Evolutionary conservation across 371 early-diverging fungal species (phyloP), one percentile per base, ranked within the genome.

Genomic region (Zychaea mexicana): DNA sequence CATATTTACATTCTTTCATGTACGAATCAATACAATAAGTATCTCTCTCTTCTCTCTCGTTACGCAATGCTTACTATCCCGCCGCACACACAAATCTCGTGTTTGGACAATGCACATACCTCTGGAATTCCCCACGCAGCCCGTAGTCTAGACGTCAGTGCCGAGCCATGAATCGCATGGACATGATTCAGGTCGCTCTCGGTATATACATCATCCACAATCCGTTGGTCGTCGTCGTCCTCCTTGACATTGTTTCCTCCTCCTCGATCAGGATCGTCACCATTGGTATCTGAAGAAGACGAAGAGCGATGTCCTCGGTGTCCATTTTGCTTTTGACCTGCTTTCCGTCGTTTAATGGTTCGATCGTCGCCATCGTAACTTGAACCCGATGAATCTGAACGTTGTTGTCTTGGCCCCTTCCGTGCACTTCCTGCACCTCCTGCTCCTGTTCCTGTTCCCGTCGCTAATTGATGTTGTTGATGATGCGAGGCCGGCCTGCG

Each of bases 1-100:
- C 68, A 81, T 81, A 47, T 81, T 77, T 30, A 81, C 54, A 19
- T 71, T 68, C 77, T 71, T n/a, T n/a, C n/a, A n/a, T n/a, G n/a
- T n/a, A n/a, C n/a, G n/a, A n/a, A n/a, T n/a, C n/a, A n/a, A n/a
- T n/a, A n/a, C n/a, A n/a, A n/a, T n/a, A n/a, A n/a, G n/a, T n/a
- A n/a, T n/a, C n/a, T n/a, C n/a, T n/a, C n/a, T n/a, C n/a, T n/a
- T n/a, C n/a, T n/a, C n/a, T n/a, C n/a, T n/a, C n/a, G n/a, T n/a
- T n/a, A n/a, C n/a, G n/a, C n/a, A n/a, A n/a, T n/a, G n/a, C n/a
- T n/a, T n/a, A n/a, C n/a, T n/a, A n/a, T n/a, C n/a, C n/a, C n/a
- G n/a, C n/a, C n/a, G n/a, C n/a, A n/a, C n/a, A n/a, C n/a, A n/a
- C n/a, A n/a, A n/a, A n/a, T n/a, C n/a, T n/a, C n/a, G n/a, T n/a